Conservation (phyloP, 805 yeast genomes). For the Cyberlindnera maritima region DNA sequence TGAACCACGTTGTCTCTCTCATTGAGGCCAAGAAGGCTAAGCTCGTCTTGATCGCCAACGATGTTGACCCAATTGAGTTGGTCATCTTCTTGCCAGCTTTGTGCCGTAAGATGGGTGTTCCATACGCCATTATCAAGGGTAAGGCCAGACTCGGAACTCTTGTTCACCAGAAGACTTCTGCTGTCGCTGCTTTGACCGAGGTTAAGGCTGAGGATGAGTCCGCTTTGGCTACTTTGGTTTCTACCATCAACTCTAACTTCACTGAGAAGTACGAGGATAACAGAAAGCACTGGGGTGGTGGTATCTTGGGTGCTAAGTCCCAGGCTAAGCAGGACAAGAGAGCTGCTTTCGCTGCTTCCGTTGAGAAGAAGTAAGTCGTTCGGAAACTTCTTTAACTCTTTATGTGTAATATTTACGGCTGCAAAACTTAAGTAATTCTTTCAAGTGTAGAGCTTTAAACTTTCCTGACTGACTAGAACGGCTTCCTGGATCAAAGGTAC, state of each 20-base stretch:
- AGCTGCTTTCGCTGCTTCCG: slow-evolving; percentile 19
- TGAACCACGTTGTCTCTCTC: slow-evolving; percentile 97
- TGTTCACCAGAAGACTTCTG: slow-evolving; percentile 96
- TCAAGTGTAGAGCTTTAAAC: background rate
- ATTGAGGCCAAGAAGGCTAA: slow-evolving; percentile 98
- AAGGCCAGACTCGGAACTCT: slow-evolving; percentile 98
- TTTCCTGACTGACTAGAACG: background rate
- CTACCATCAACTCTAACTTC: slow-evolving; percentile 93
- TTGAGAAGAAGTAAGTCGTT: slow-evolving; percentile 19
- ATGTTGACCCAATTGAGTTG: slow-evolving; percentile 98
- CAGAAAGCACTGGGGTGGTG: slow-evolving; percentile 99
- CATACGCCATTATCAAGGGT: slow-evolving; percentile 97
- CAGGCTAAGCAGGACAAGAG: slow-evolving; percentile 61
- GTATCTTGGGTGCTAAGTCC: slow-evolving; percentile 95
- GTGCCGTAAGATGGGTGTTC: slow-evolving; percentile 99
- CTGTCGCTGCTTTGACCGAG: slow-evolving; percentile 97
- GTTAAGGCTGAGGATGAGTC: slow-evolving; percentile 93
- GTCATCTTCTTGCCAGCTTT: slow-evolving; percentile 97
- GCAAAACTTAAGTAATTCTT: background rate
- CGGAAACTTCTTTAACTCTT: background rate
- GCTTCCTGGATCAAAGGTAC: no score
- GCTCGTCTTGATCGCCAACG: slow-evolving; percentile 96
- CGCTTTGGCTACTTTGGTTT: slow-evolving; percentile 86
- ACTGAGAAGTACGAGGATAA: slow-evolving; percentile 90
- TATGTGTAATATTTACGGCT: slow-evolving; percentile 7